Base-by-base conservation (phyloP, 202 grass and related monocot genomes). In the Panicum virgatum region DNA sequence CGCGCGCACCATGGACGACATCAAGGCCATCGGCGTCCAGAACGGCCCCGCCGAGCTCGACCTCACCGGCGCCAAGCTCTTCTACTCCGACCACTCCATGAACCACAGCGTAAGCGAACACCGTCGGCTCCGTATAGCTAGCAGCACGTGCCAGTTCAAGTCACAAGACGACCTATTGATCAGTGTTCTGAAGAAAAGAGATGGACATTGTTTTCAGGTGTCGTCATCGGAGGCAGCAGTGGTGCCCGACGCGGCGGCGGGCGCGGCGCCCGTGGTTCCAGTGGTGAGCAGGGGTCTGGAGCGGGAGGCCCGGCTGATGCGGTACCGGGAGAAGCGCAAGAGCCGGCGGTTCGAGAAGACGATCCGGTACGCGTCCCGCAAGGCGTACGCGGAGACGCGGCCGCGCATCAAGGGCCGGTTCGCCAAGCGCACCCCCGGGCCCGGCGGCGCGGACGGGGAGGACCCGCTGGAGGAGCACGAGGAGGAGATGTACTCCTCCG, bases 301-400 rank as follows among this genome's bases (percentile, higher is more conserved):
- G 75, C 73, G 94, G 75, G 86, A 91, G 82, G 94, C 86, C 37
- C 88, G 84, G 79, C 62, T 93, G 86, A 91, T 93, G 86, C 77
- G 91, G 40, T 97, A 97, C 84, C 53, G 94, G 60, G 94, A 97
- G 86, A 97, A 97, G 94, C 84, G 94, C 73, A 97, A 97, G 89
- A 88, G 36, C 82, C 65, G 91, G 76, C 68, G 85, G 80, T 97
- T 94, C 77, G 79, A 93, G 66, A 97, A 97, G 94, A 97, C 89
- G 51, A 91, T 94, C 53, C 84, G 94, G 40, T 97, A 97, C 46
- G 91, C 91, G 59, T 93, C 94, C 20, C 87, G 91, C 22, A 97
- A 97, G 91, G 91, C 91, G 47, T 94, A 94, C 70, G 94, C 91
- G 0, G 91, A 94, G 89, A 90, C 94, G 40, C 85, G 94, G 59